Evolutionary conservation across 345 rosid species (phyloP), one percentile per base, ranked within the genome.

Genomic region (Dipteronia dyeriana): DNA sequence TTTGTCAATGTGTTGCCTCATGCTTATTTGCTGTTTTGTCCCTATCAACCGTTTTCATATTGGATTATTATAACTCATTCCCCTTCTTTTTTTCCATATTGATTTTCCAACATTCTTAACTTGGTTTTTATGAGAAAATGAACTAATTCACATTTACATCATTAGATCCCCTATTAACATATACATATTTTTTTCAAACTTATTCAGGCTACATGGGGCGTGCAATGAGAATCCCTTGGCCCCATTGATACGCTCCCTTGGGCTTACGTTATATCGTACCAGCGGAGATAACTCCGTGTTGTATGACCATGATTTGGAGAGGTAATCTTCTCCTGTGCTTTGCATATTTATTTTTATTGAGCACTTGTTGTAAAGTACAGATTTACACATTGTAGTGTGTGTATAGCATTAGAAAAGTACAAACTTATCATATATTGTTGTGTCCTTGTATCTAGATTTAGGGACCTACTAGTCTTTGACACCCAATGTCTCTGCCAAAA

Each of bases 291-390:
- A 94, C 84, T 94, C 98, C 56, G 88, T 94, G 72, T 80, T 94
- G 86, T 94, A 91, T 77, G 98, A 94, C 83, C 98, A 94, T 86
- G 98, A 94, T 85, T 85, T 90, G n/a, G 95, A 94, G 85, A 94
- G 98, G 98, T 94, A 76, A 78, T 54, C n/a, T 17, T 68, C 72
- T 78, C 20, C 22, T 70, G 68, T 23, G 26, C 31, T 78, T 65
- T 20, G 11, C 20, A 7, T 71, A 60, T 64, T 38, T 67, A 41
- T 70, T 65, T 19, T 75, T 17, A 49, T 79, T 13, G 3, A 61
- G 25, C 76, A 56, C 76, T 53, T 53, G 11, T 59, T 59, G 22
- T 59, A 59, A 59, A 59, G 45, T 64, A 64, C n/a, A 31, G 31
- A 29, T 22, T 31, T 64, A 64, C 9, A 45, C 49, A 45, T 45